Conservation (phyloP, 768 basidiomycete species). For the Kwoniella pini region DNA sequence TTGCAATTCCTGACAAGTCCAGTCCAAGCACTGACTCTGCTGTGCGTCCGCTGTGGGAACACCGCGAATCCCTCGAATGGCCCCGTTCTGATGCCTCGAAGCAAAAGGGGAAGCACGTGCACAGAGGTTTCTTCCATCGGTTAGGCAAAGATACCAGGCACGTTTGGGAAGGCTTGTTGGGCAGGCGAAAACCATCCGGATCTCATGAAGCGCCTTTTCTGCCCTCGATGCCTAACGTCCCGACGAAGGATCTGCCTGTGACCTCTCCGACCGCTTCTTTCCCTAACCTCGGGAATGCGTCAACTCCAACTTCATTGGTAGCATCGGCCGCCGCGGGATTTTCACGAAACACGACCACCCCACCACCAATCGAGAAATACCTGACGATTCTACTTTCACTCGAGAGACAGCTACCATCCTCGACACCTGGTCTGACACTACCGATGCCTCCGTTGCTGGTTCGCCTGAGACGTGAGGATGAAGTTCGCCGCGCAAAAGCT, state of each 20-base stretch:
- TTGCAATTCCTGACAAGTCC: slow-evolving; percentile 20
- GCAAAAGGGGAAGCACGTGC: slow-evolving; percentile 14
- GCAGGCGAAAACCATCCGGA: slow-evolving; percentile 5
- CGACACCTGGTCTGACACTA: slow-evolving; percentile 39
- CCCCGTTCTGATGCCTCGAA: slow-evolving; percentile 12
- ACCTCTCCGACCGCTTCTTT: background rate
- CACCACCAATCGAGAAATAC: slow-evolving; percentile 26
- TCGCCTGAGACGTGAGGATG: slow-evolving; percentile 32
- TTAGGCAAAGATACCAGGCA: slow-evolving; percentile 32
- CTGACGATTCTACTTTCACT: slow-evolving; percentile 25
- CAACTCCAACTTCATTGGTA: background rate
- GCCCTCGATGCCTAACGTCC: background rate
- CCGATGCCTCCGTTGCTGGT: slow-evolving; percentile 42
- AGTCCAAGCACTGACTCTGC: background rate
- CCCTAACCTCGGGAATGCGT: background rate
- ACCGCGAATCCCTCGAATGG: slow-evolving; percentile 7
- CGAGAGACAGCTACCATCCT: slow-evolving; percentile 27
- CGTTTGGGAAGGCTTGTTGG: slow-evolving; percentile 27
- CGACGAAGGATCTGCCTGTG: background rate
- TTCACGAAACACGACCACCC: background rate
- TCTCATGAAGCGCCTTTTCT: background rate
- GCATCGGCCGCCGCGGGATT: slow-evolving; percentile 1
- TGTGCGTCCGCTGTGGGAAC: background rate
- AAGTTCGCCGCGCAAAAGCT: slow-evolving; percentile 27
- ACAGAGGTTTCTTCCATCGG: slow-evolving; percentile 35